These are phyloP conservation scores for Entomortierella lignicola DNA, from an alignment of 192 early-diverging fungal genomes.

Conservation along the genomic window DNA sequence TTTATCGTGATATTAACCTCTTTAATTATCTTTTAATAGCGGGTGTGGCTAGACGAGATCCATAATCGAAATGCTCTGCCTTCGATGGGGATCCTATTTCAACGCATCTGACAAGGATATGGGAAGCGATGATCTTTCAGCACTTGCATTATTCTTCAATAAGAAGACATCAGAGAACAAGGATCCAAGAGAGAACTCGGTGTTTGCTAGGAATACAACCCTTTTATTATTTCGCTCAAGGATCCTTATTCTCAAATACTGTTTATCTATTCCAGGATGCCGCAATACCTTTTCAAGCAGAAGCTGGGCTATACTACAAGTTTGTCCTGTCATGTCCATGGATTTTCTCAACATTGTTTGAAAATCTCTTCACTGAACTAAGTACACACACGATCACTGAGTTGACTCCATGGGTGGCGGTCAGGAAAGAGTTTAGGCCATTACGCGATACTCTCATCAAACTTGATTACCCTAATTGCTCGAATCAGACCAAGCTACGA, in stretches of 20 bases:
- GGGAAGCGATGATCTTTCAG: background rate
- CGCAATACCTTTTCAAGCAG: conserved; percentile 16
- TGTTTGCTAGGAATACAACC: conserved; percentile 3
- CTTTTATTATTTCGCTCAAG: conserved; percentile 15
- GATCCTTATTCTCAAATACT: conserved; percentile 16
- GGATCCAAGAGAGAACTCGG: background rate
- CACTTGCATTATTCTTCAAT: background rate
- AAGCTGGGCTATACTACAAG: conserved; percentile 12
- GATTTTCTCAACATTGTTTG: conserved; percentile 4
- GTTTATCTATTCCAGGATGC: conserved; percentile 8
- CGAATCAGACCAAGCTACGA: background rate
- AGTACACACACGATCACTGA: background rate
- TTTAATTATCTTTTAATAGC: no score
- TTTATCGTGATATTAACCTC: no score
- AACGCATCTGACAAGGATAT: background rate
- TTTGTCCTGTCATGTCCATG: conserved; percentile 8
- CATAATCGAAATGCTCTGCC: no score
- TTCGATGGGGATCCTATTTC: conserved; percentile 8
- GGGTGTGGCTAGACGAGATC: no score
- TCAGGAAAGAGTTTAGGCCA: background rate
- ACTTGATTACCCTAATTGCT: background rate
- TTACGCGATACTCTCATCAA: background rate
- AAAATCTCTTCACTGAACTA: background rate
- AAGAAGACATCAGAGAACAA: background rate
- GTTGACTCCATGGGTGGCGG: background rate